Evolutionary conservation across 768 basidiomycete genomes (phyloP).

Genomic region (Boletus barrowsii): DNA sequence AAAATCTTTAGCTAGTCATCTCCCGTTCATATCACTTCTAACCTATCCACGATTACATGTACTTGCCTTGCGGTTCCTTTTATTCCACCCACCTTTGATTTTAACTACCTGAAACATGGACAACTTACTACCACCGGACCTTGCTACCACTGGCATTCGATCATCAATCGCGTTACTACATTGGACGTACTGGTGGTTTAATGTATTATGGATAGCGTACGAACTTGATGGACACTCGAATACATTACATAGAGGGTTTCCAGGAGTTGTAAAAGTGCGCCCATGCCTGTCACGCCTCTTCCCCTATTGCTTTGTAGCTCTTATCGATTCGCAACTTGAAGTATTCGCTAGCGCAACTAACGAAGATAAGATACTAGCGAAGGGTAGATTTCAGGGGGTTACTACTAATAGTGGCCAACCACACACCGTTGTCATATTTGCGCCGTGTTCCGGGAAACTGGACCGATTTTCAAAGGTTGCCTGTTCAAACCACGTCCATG

Average conservation of each 20-base stretch:
- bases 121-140: slow-evolving; percentile 14
- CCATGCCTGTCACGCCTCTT: background rate
- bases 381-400: background rate
- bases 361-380: too few relatives aligned
- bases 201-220: slow-evolving; percentile 24
- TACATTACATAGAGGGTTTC: slow-evolving; percentile 6
- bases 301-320: too few relatives aligned
- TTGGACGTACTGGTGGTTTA: slow-evolving; percentile 16
- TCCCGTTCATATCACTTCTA: slow-evolving; percentile 25
- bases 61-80: slow-evolving; percentile 12
- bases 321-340: too few relatives aligned
- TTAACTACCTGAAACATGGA: slow-evolving; percentile 7
- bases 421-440: slow-evolving; percentile 11
- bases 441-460: slow-evolving; percentile 28
- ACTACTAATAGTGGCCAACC: too few relatives aligned
- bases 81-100: background rate
- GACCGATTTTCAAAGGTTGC: background rate
- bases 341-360: too few relatives aligned
- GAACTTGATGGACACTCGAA: slow-evolving; percentile 14
- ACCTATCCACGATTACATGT: slow-evolving; percentile 30
- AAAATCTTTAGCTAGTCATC: slow-evolving; percentile 54
- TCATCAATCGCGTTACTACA: slow-evolving; percentile 6
- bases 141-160: slow-evolving; percentile 8
- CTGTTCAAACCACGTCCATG: background rate
- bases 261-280: background rate